Evolutionary conservation across 2,329 filamentous ascomycete genomes (phyloP).

Genomic region (Trichoderma semiorbis): DNA sequence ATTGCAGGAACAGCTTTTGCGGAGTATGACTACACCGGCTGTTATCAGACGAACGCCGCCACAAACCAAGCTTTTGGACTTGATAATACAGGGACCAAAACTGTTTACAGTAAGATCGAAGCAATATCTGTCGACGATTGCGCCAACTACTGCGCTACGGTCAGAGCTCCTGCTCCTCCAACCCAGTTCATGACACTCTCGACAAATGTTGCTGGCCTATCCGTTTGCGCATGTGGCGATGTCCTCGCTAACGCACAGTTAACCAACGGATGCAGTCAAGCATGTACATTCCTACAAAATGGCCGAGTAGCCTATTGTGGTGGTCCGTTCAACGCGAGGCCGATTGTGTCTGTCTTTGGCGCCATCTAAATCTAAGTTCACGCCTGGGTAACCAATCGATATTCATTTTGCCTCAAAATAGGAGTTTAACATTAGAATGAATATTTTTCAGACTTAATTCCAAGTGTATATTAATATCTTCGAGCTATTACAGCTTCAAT

Average conservation of each 20-base stretch:
- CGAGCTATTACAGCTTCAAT: background rate
- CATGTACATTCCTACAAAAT: background rate
- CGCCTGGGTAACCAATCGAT: background rate
- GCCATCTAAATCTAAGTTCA: background rate
- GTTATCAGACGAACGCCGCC: background rate
- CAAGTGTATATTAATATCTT: background rate
- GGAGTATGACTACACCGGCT: background rate
- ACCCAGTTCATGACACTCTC: background rate
- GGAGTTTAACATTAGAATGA: background rate
- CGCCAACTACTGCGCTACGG: background rate
- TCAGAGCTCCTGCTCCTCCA: background rate
- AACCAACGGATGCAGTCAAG: background rate
- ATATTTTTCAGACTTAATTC: background rate
- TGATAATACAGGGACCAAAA: too few relatives aligned
- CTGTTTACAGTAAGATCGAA: too few relatives aligned
- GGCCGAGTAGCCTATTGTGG: background rate
- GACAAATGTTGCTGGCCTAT: fast-evolving
- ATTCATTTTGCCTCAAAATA: background rate
- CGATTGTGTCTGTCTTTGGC: background rate
- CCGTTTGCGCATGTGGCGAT: background rate
- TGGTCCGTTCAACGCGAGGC: background rate
- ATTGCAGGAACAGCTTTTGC: background rate
- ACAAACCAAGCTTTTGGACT: background rate
- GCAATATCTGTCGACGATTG: background rate
- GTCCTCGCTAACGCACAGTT: fast-evolving